Base-by-base conservation (phyloP, 805 yeast species). In the Saccharomycopsis guyanensis region DNA sequence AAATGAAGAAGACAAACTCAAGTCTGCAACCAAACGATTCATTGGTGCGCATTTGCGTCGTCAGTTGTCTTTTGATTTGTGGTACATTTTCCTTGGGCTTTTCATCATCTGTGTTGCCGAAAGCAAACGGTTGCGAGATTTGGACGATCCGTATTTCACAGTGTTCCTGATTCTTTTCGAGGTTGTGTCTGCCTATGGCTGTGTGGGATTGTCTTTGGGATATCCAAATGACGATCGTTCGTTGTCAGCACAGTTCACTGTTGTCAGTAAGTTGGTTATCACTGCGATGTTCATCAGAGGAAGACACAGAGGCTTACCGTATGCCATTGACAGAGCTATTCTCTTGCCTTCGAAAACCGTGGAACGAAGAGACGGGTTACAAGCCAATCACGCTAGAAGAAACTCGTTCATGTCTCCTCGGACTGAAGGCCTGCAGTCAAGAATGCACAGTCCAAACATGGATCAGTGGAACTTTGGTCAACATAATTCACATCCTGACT, bases 291-390 rank as follows among this genome's bases (percentile, higher is more conserved):
- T 93, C 84, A 73, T 93, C 38, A 78, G 98, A 67, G 97, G 98
- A 7, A 73, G 97, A 49, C 97, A 89, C 58, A 86, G 98, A 73
- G 97, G 97, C 32, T 70, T 93, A 49, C 98, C 98, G 1, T 88
- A 91, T 59, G 70, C 89, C 0, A 73, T 93, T 48, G 98, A 93
- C 64, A 78, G 98, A 60, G 97, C 98, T 32, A 84, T 93, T 53
- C 80, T 91, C 72, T 62, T 91, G 42, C 91, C 94, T 5, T 76
- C 82, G 44, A 82, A 79, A 13, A 73, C 76, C 51, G 70, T 82
- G 73, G 72, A 73, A 23, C 64, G 69, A 55, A 68, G 83, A 55
- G 93, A 83, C 62, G 69, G 66, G 49, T 65, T 74, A 10, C 84
- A 80, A 61, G 82, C 76, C 35, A 59, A 68, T 24, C 80, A 72